Percentiles rank a stretch among this genome's conserved stretches.
phyloP scores from a whole-genome alignment of 1,139 yeast species.

The Diutina pseudorugosa region DNA sequence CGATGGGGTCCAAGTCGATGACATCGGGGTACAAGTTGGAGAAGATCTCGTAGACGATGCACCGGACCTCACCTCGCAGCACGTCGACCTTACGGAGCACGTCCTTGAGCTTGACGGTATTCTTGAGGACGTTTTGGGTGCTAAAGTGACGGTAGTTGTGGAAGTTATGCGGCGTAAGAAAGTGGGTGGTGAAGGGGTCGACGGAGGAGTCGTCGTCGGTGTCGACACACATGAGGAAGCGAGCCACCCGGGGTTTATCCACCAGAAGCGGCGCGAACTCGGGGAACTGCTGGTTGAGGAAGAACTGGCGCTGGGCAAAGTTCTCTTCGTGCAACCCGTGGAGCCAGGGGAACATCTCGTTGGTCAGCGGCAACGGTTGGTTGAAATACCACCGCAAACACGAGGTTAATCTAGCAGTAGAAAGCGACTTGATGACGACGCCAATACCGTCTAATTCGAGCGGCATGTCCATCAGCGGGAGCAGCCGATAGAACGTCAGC shows the following conservation, averaged over 20 bases:
- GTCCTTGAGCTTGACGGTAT: not conserved
- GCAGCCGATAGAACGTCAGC: not conserved
- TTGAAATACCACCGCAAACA: slow-evolving; percentile 37
- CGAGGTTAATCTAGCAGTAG: slow-evolving; percentile 17
- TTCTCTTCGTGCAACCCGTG: slow-evolving; percentile 56
- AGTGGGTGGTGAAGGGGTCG: not conserved
- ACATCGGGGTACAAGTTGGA: slow-evolving; percentile 3
- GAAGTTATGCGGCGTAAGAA: not conserved
- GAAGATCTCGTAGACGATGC: slow-evolving; percentile 13
- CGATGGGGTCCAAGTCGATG: slow-evolving; percentile 8
- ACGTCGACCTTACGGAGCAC: not conserved
- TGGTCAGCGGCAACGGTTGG: slow-evolving; percentile 54
- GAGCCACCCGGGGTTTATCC: slow-evolving; percentile 9
- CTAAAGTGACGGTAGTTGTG: not conserved
- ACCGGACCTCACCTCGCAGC: slow-evolving; percentile 1
- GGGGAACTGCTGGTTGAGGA: slow-evolving; percentile 16
- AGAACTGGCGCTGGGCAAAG: slow-evolving; percentile 35
- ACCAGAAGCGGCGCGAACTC: not conserved
- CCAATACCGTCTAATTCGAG: not conserved
- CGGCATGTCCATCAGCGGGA: not conserved
- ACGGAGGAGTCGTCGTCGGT: slow-evolving; percentile 16
- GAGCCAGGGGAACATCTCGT: slow-evolving; percentile 77
- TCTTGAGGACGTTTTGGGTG: not conserved
- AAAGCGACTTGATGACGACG: slow-evolving; percentile 8
- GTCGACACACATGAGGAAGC: slow-evolving; percentile 42